phyloP scores from a whole-genome alignment of 805 yeast species.

The Saturnispora bothae region DNA sequence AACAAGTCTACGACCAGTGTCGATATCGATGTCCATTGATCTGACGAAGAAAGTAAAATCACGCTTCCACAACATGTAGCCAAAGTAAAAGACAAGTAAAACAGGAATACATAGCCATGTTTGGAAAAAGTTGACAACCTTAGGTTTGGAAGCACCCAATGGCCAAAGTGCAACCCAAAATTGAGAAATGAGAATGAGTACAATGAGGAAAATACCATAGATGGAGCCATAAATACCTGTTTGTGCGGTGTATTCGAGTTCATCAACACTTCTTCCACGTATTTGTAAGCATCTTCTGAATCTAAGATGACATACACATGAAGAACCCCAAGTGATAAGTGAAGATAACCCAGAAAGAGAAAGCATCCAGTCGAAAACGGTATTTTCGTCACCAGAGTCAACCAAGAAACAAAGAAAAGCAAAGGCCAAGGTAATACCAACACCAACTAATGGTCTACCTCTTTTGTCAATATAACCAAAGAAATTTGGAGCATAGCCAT shows the following conservation, averaged over 20 bases:
- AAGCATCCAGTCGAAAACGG: constrained; percentile 62
- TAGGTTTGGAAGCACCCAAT: constrained; percentile 34
- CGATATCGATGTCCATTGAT: constrained; percentile 44
- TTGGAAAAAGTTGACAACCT: constrained; percentile 51
- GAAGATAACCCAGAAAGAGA: constrained; percentile 68
- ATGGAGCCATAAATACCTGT: constrained; percentile 59
- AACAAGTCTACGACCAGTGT: constrained; percentile 45
- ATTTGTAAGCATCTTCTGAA: constrained; percentile 55
- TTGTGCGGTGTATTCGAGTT: constrained; percentile 56
- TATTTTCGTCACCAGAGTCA: constrained; percentile 44
- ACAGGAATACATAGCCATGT: constrained; percentile 58
- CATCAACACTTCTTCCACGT: constrained; percentile 61
- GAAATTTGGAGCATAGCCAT: constrained; percentile 53
- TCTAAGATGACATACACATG: constrained; percentile 56
- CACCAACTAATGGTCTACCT: constrained; percentile 73
- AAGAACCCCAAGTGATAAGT: constrained; percentile 69
- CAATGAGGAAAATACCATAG: constrained; percentile 48
- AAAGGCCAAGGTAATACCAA: constrained; percentile 38
- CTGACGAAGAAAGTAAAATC: constrained; percentile 34
- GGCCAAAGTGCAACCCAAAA: constrained; percentile 81
- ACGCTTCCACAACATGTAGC: constrained; percentile 29
- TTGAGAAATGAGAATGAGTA: constrained; percentile 58
- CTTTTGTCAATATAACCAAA: constrained; percentile 61
- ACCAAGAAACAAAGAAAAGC: constrained; percentile 54
- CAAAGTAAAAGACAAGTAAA: constrained; percentile 37